A percentile compares a stretch with the other conserved stretches of the same genome.
phyloP scores from a whole-genome alignment of 179 eudicot species.

The Gypsophila paniculata region DNA sequence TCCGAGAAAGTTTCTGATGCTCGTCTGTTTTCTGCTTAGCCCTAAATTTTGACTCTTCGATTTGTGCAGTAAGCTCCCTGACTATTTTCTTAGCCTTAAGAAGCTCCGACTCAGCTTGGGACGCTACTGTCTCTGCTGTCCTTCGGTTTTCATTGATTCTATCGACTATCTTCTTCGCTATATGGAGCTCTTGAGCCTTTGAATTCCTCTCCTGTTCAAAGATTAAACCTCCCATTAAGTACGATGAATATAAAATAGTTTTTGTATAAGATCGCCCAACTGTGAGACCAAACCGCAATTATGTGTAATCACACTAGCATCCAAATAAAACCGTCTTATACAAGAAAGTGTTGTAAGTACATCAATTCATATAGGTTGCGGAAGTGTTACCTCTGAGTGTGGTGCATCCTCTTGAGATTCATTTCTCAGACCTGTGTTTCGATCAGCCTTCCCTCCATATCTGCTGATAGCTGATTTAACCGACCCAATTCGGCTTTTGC shows the following conservation, averaged over 20 bases:
- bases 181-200: constrained; percentile 52
- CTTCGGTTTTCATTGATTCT: constrained; percentile 36
- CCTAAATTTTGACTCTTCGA: constrained; percentile 46
- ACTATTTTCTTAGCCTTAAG: constrained; percentile 48
- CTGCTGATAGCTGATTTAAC: constrained; percentile 45
- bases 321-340: not conserved
- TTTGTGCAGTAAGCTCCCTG: constrained; percentile 43
- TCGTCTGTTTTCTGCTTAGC: constrained; percentile 4
- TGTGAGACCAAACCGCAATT: not conserved
- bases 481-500: constrained; percentile 24
- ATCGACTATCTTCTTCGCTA: constrained; percentile 42
- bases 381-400: constrained; percentile 20
- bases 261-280: too few species aligned
- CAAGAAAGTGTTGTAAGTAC: not conserved
- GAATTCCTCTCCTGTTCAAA: constrained; percentile 42
- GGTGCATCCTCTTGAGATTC: constrained; percentile 24
- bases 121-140: constrained; percentile 39
- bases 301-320: too few species aligned
- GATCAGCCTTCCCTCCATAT: constrained; percentile 34
- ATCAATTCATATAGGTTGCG: not conserved
- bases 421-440: constrained; percentile 18
- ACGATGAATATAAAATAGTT: not conserved
- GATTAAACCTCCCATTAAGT: not conserved
- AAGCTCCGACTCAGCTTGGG: constrained; percentile 56
- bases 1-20: not conserved